Evolutionary conservation across 2,329 filamentous ascomycete species (phyloP), one percentile per base, ranked within the genome.

Genomic region (Diaporthe caulivora): DNA sequence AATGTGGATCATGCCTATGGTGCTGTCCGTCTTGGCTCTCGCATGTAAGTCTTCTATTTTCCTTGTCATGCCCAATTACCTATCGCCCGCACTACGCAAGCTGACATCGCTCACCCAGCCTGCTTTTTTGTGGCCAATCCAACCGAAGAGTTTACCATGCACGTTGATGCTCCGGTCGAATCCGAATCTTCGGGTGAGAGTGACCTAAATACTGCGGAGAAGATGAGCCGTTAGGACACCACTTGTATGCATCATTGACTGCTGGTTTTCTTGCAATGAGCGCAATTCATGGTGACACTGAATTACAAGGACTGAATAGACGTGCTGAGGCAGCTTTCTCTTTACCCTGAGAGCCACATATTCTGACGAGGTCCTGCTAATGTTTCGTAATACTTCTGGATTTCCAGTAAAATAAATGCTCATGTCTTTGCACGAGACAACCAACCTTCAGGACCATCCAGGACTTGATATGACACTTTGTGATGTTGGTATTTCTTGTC

Each of bases 91-190:
- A 1, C 21, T 57, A 0, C 54, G 1, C 26, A 11, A 0, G 21
- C 54, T 57, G 3, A 57, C 18, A 0, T 10, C 18, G 18, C 34
- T 4, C 29, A 24, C 18, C 3, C 21, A 37, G 54, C 54, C 18
- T 57, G 26, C n/a, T 15, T 57, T 8, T 57, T 57, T 18, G 9
- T 57, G 54, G 54, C 29, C 54, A 57, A 57, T 4, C 54, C 54
- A 6, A 29, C 29, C 17, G 54, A 57, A n/a, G 54, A 57, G 11
- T 57, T 57, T 18, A 57, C 54, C 54, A 57, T 57, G 54, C 54
- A 57, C 18, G 54, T 57, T 3, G 54, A 57, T 10, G 54, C 54
- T 1, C 54, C 54, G 18, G 31, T 57, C 26, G 51, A 54, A 6
- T 31, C 51, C 1, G 26, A 31, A 26, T 54, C 51, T 31, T 54